Conservation (phyloP, 2,329 filamentous ascomycete genomes). For the Arthrobotrys entomopaga region DNA sequence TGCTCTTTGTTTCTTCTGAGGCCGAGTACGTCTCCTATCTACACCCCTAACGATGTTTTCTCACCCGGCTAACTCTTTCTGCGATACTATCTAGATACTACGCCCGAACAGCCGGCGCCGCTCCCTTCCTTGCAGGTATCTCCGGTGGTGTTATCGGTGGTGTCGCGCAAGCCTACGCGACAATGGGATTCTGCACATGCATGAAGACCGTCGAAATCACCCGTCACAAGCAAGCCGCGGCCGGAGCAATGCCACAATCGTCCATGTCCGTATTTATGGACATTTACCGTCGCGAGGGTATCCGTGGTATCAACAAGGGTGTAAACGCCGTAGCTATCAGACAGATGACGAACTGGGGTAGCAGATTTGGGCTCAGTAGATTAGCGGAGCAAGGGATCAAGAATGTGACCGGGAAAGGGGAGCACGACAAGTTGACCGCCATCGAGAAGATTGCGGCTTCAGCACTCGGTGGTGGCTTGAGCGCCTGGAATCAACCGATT, state of each 20-base stretch:
- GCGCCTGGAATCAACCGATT: conserved; percentile 99
- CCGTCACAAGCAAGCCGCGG: conserved; percentile 89
- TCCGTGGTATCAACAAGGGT: conserved; percentile 95
- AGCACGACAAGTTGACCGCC: conserved; percentile 79
- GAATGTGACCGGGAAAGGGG: conserved; percentile 78
- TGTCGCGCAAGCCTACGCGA: conserved; percentile 97
- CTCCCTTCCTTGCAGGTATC: conserved; percentile 89
- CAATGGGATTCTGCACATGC: conserved; percentile 99
- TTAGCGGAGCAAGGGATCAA: conserved; percentile 91
- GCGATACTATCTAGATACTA: conserved; percentile 69
- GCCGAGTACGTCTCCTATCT: conserved; percentile 72
- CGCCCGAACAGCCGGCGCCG: conserved; percentile 82
- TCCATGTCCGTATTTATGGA: conserved; percentile 96
- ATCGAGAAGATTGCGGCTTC: conserved; percentile 90
- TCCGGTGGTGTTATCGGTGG: conserved; percentile 89
- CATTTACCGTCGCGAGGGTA: conserved; percentile 94
- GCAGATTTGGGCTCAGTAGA: conserved; percentile 90
- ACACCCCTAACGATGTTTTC: background rate
- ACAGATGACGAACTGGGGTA: conserved; percentile 99
- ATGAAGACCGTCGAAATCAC: conserved; percentile 99
- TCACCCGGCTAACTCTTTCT: background rate
- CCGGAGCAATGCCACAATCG: conserved; percentile 84
- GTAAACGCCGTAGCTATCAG: conserved; percentile 98
- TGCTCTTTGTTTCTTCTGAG: conserved; percentile 98
- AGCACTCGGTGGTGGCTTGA: conserved; percentile 88